Evolutionary conservation across 352 stramenopile genomes (phyloP).

Genomic region (Phytophthora ramorum): DNA sequence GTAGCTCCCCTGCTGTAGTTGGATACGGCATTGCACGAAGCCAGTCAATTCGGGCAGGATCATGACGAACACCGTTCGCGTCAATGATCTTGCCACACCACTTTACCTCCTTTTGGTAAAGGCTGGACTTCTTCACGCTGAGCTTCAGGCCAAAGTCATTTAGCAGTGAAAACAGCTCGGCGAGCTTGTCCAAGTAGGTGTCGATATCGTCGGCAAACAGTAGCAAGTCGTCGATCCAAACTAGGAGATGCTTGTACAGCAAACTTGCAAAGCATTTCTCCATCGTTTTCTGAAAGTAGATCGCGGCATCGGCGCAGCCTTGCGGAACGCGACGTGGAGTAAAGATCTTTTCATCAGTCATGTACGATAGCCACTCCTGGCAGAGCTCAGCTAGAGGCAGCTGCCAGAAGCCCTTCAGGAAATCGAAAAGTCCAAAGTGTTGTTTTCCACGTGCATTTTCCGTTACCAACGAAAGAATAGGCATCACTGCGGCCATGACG

Average conservation of each 20-base stretch:
- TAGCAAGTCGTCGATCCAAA: constrained; percentile 43
- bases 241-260: constrained; percentile 20
- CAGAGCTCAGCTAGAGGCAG: no score
- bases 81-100: no score
- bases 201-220: constrained; percentile 28
- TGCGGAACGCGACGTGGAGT: no score
- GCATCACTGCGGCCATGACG: constrained; percentile 18
- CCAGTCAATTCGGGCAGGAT: not conserved
- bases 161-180: constrained; percentile 33
- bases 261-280: constrained; percentile 9
- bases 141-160: constrained; percentile 37
- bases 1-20: no score
- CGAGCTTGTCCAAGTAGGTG: constrained; percentile 27
- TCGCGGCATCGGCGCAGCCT: no score
- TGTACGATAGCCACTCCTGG: no score
- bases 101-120: not conserved
- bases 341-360: no score
- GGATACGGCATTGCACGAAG: not conserved
- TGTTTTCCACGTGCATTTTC: no score
- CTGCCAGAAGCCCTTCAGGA: no score
- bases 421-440: no score
- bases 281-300: no score
- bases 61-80: no score
- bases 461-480: constrained; percentile 11
- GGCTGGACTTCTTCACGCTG: constrained; percentile 22